Conservation (phyloP, 108 stramenopile genomes). For the Stephanodiscus minutulus region DNA sequence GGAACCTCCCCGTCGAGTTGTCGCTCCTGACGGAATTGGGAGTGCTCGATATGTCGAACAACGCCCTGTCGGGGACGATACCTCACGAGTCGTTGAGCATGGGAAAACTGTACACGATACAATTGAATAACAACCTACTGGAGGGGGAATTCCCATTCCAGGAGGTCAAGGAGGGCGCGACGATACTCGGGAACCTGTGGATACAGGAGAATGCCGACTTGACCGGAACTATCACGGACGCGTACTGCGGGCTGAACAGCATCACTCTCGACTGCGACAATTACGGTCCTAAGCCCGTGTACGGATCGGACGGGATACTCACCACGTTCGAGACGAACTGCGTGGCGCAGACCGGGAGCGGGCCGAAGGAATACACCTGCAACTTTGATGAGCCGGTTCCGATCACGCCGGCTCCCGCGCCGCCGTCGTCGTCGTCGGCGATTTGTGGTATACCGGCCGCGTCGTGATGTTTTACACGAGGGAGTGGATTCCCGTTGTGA, state of each 20-base stretch:
- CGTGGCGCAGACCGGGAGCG: slow-evolving; percentile 7
- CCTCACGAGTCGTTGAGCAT: slow-evolving; percentile 16
- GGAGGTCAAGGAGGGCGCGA: slow-evolving; percentile 15
- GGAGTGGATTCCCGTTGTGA: too few relatives aligned
- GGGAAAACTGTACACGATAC: slow-evolving; percentile 24
- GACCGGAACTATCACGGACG: slow-evolving; percentile 29
- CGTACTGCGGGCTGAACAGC: slow-evolving; percentile 30
- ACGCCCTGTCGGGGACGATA: slow-evolving; percentile 29
- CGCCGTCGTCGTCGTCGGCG: background rate
- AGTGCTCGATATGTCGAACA: slow-evolving; percentile 37
- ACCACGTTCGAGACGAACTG: slow-evolving; percentile 42
- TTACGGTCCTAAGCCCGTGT: slow-evolving; percentile 35
- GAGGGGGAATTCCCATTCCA: slow-evolving; percentile 43
- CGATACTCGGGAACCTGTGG: slow-evolving; percentile 31
- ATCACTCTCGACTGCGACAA: slow-evolving; percentile 49
- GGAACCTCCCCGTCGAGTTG: slow-evolving; percentile 30
- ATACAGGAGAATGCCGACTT: slow-evolving; percentile 40
- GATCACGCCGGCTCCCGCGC: slow-evolving; percentile 5
- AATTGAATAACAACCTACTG: slow-evolving; percentile 31
- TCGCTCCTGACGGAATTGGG: slow-evolving; percentile 26
- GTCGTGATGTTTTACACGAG: background rate
- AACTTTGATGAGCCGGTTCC: slow-evolving; percentile 25
- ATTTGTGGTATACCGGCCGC: slow-evolving; percentile 27
- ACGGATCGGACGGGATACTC: slow-evolving; percentile 7
- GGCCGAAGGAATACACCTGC: slow-evolving; percentile 39